phyloP scores from a whole-genome alignment of 805 yeast species.

The Wickerhamiella sorbophila region DNA sequence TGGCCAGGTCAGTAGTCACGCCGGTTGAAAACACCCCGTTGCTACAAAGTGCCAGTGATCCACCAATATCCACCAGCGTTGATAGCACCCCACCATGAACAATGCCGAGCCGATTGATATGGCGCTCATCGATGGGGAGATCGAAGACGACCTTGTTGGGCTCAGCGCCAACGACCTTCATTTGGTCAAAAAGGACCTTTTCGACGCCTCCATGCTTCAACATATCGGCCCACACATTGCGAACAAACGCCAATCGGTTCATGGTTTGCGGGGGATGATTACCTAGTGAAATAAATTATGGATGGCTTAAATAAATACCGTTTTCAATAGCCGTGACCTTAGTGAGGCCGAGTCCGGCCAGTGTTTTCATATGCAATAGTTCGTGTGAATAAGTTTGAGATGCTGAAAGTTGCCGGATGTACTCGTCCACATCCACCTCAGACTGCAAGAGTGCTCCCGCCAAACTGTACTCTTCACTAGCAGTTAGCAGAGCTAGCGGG shows the following conservation, averaged over 20 bases:
- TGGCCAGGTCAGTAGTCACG: slow-evolving; percentile 30
- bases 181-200: slow-evolving; percentile 11
- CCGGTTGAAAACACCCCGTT: slow-evolving; percentile 31
- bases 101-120: slow-evolving; percentile 28
- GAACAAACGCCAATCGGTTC: slow-evolving; percentile 16
- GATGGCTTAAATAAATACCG: neutral
- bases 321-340: neutral
- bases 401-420: neutral
- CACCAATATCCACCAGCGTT: slow-evolving; percentile 30
- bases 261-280: neutral
- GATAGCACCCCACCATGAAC: slow-evolving; percentile 32
- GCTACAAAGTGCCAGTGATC: slow-evolving; percentile 31
- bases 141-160: slow-evolving; percentile 25
- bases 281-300: neutral
- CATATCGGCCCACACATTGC: slow-evolving; percentile 18
- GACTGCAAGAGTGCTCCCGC: neutral
- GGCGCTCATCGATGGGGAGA: slow-evolving; percentile 24
- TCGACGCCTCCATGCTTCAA: slow-evolving; percentile 17
- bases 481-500: neutral
- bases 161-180: slow-evolving; percentile 20
- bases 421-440: neutral
- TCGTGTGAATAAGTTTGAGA: neutral
- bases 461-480: neutral
- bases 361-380: neutral
- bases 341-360: neutral